These are phyloP conservation scores for Leucaena leucocephala DNA, from an alignment of 306 rosid species.

Conservation along the genomic window DNA sequence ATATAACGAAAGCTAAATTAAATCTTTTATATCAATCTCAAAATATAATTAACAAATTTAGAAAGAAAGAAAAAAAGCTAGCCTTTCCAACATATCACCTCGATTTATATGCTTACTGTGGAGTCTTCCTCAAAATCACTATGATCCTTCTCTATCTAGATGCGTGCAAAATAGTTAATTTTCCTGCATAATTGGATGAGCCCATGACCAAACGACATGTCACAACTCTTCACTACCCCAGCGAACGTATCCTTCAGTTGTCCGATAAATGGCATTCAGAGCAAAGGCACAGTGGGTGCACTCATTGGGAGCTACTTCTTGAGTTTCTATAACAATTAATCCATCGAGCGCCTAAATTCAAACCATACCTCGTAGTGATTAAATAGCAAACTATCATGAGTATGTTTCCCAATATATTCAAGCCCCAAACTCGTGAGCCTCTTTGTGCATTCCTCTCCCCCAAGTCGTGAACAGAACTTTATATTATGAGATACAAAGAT, in stretches of 20 bases:
- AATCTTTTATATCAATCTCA: slow-evolving; percentile 15
- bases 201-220: slow-evolving; percentile 12
- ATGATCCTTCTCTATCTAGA: neutral
- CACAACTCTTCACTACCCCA: slow-evolving; percentile 27
- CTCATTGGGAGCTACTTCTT: slow-evolving; percentile 26
- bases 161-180: slow-evolving; percentile 21
- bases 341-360: slow-evolving; percentile 14
- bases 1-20: slow-evolving; percentile 13
- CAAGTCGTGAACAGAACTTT: slow-evolving; percentile 20
- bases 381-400: slow-evolving; percentile 26
- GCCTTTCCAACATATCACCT: neutral
- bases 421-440: slow-evolving; percentile 12
- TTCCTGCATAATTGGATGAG: slow-evolving; percentile 17
- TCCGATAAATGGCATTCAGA: slow-evolving; percentile 14
- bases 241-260: slow-evolving; percentile 29
- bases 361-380: slow-evolving; percentile 27
- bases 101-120: neutral
- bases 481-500: slow-evolving; percentile 20
- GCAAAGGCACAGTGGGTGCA: slow-evolving; percentile 28
- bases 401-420: slow-evolving; percentile 18
- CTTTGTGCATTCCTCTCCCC: slow-evolving; percentile 15
- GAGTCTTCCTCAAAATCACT: slow-evolving; percentile 25
- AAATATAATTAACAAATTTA: neutral
- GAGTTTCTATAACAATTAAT: slow-evolving; percentile 3
- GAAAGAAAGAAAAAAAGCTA: neutral